Base-by-base conservation (phyloP, 257 asterid genomes). In the Solanum chiquidenum region DNA sequence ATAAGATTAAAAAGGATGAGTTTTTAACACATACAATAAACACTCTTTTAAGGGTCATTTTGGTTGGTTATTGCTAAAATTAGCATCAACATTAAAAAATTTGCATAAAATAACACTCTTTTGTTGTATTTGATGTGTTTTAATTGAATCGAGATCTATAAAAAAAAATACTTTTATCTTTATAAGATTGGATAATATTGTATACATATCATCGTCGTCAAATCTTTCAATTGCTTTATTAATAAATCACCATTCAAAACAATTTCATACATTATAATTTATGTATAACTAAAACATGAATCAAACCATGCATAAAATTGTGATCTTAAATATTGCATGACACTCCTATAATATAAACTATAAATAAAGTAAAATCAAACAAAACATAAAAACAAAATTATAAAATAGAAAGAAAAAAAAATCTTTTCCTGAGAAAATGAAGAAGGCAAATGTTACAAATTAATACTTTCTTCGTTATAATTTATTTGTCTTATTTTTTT, bases 381-480 rank as follows among this genome's bases (percentile, higher is more conserved):
- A 68, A 68, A 68, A 13, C 21, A 5, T 27, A 16, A 6, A 72
- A 29, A 29, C 2, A 16, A 33, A 1, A 14, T 27, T 27, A 27
- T 12, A 27, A 68, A 68, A 66, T 12, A 25, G 13, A 40, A 40
- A 33, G 34, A 64, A 62, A n/a, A 7, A 0, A 58, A 7, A 58
- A 20, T 20, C n/a, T 18, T 20, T 55, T 55, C 20, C 62, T 52
- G 8, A 52, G 1, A 18, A 52, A 52, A 52, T 16, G 9, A 16
- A 18, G n/a, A 18, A 16, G 62, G 23, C 9, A 52, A 52, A 52
- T 52, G 9, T 16, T 16, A 52, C n/a, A 14, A 49, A 49, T 13
- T 49, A 49, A 49, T 14, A 49, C 0, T 49, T 0, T 52, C 4
- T 52, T 2, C n/a, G 4, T 18, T 18, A 14, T 0, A 1, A 52